phyloP scores from a whole-genome alignment of 805 yeast species.

The Ogataea degrootiae region DNA sequence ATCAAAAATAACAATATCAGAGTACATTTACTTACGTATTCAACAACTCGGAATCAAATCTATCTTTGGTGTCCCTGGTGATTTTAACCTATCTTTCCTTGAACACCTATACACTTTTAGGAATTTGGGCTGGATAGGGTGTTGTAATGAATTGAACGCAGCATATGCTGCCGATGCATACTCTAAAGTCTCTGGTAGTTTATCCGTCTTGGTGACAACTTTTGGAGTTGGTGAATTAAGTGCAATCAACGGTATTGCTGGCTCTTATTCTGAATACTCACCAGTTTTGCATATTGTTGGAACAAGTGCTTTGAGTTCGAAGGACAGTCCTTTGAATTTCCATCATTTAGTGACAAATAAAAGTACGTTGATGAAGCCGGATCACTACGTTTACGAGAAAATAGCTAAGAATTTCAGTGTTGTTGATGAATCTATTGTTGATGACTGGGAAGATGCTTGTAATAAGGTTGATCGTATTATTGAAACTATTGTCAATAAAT shows the following conservation, averaged over 20 bases:
- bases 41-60: constrained; percentile 39
- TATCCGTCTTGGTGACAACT: constrained; percentile 41
- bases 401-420: constrained; percentile 54
- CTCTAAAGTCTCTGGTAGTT: constrained; percentile 30
- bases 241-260: constrained; percentile 46
- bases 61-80: constrained; percentile 59
- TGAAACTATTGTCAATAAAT: constrained; percentile 44
- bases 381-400: constrained; percentile 62
- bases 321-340: constrained; percentile 22
- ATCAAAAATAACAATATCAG: constrained; percentile 30
- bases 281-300: constrained; percentile 50
- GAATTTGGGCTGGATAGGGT: constrained; percentile 35
- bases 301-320: constrained; percentile 27
- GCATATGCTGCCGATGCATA: constrained; percentile 50
- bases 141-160: constrained; percentile 49
- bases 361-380: constrained; percentile 48
- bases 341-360: constrained; percentile 60
- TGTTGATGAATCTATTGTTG: constrained; percentile 43
- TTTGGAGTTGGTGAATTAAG: constrained; percentile 50
- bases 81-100: constrained; percentile 47
- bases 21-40: constrained; percentile 42
- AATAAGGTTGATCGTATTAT: constrained; percentile 70
- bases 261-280: constrained; percentile 42
- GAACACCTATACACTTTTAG: constrained; percentile 38
- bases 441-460: constrained; percentile 43